Conservation (phyloP, 208 protist species). For the Herpetomonas samuelpessoai region DNA sequence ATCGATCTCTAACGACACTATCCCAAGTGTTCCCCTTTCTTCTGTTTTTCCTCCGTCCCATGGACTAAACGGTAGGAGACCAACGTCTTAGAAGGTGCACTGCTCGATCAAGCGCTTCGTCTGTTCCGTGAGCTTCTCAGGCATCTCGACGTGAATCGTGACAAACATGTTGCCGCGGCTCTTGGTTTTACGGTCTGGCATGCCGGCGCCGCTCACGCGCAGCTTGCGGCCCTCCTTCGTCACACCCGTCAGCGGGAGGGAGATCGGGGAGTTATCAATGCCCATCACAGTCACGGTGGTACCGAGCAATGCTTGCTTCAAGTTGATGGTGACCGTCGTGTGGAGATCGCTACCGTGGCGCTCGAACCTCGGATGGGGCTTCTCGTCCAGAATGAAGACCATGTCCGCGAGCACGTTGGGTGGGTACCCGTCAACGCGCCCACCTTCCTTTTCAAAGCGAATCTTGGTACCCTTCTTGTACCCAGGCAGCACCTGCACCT, state of each 20-base stretch:
- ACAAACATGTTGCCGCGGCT: conserved; percentile 77
- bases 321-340: conserved; percentile 74
- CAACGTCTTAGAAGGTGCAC: conserved; percentile 61
- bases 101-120: conserved; percentile 76
- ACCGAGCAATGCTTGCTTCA: conserved; percentile 84
- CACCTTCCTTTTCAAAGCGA: conserved; percentile 89
- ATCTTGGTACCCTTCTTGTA: conserved; percentile 98
- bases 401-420: conserved; percentile 93
- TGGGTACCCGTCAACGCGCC: conserved; percentile 78
- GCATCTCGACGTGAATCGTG: conserved; percentile 74
- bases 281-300: conserved; percentile 61
- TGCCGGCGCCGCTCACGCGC: conserved; percentile 60
- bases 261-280: conserved; percentile 54
- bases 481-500: conserved; percentile 93
- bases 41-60: not conserved
- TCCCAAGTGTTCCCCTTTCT: too few relatives aligned
- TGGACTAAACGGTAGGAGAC: conserved; percentile 2
- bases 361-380: conserved; percentile 88
- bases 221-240: conserved; percentile 75
- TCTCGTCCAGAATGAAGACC: conserved; percentile 96
- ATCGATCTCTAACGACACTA: too few relatives aligned
- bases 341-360: conserved; percentile 85
- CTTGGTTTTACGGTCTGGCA: conserved; percentile 74
- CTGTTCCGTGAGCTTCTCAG: conserved; percentile 62
- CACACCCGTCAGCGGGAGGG: conserved; percentile 66